A percentile compares a stretch with the other conserved stretches of the same genome.
These are phyloP conservation scores for Phytophthora rubi DNA, from an alignment of 352 stramenopile genomes.

Conservation along the genomic window DNA sequence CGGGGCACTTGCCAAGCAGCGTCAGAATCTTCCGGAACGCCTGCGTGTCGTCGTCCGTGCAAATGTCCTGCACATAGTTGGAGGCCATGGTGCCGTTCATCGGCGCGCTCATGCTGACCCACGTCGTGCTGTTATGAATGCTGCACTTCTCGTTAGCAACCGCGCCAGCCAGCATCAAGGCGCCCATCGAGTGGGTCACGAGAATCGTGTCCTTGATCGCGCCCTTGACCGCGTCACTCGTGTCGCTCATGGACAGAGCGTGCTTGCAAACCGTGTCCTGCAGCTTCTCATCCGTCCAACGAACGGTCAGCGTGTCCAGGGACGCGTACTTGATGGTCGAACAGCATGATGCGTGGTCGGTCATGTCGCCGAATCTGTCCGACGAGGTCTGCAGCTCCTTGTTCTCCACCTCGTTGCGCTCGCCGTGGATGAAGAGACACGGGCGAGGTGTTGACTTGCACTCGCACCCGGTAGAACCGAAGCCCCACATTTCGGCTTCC, in stretches of 20 bases:
- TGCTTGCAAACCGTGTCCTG: slow-evolving; percentile 46
- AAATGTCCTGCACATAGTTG: slow-evolving; percentile 48
- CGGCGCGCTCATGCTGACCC: slow-evolving; percentile 55
- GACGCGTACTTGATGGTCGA: slow-evolving; percentile 43
- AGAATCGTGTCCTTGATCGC: slow-evolving; percentile 51
- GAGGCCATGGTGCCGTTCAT: slow-evolving; percentile 57
- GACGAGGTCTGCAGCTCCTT: slow-evolving; percentile 33
- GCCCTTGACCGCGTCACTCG: slow-evolving; percentile 16
- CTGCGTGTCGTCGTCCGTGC: slow-evolving; percentile 38
- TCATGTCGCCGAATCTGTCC: slow-evolving; percentile 42
- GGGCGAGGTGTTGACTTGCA: slow-evolving; percentile 43
- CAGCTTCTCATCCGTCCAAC: slow-evolving; percentile 42
- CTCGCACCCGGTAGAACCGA: slow-evolving; percentile 29
- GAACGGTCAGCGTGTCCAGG: slow-evolving; percentile 38
- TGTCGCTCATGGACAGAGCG: slow-evolving; percentile 37
- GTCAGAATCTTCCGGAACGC: slow-evolving; percentile 40
- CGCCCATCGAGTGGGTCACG: slow-evolving; percentile 57
- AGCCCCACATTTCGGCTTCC: slow-evolving; percentile 29
- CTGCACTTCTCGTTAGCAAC: slow-evolving; percentile 57
- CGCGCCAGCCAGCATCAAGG: slow-evolving; percentile 44
- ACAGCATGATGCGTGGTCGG: slow-evolving; percentile 48
- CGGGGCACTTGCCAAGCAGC: slow-evolving; percentile 46
- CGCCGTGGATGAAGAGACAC: slow-evolving; percentile 55
- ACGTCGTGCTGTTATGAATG: slow-evolving; percentile 45
- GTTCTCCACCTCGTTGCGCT: slow-evolving; percentile 26